Base-by-base conservation (phyloP, 352 stramenopile genomes). In the Globisporangium echinulatum region DNA sequence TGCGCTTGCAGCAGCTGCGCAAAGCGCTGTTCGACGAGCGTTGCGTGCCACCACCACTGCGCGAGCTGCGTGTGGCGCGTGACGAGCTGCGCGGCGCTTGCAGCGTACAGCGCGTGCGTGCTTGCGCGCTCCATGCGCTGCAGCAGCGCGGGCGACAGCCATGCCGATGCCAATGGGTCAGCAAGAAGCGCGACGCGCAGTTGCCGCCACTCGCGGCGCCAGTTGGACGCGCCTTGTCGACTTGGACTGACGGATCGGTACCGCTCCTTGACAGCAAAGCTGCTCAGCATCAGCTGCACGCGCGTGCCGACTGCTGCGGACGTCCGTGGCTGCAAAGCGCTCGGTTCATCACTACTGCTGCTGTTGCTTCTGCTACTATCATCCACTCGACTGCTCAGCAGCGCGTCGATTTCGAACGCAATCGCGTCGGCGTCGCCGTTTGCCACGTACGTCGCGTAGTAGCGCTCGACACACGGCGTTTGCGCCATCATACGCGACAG, bases 161-260 rank as follows among this genome's bases (percentile, higher is more conserved):
- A 51, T 14, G 9, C 19, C 42, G 43, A 33, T 10, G n/a, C 46
- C 10, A 36, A 17, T 51, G 40, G 52, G 11, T 40, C 62, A 2
- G 55, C 58, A 9, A 64, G 58, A 19, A 73, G 47, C 15, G 71
- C 33, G 7, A 88, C 59, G 44, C 74, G 85, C 4, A 82, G 59
- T 58, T 88, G 79, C 7, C 76, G 69, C 79, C 79, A 88, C 64
- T 88, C 74, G n/a, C 79, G 76, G 3, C 75, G 63, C 76, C 79
- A 88, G 1, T 63, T 63, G 7, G 51, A 59, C 52, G 40, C 54
- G 33, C 44, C 44, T 40, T 38, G 58, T 42, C 38, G 52, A 46
- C 13, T 52, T 62, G 49, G 3, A 1, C 38, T n/a, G 40, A 62
- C 44, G 40, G 43, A 73, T 57, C 79, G 59, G 15, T 74, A 74